Percentiles rank a stretch among this genome's conserved stretches.
These are phyloP conservation scores for Trichoderma sp. DNA, from an alignment of 2,329 filamentous ascomycete genomes.

Conservation along the genomic window DNA sequence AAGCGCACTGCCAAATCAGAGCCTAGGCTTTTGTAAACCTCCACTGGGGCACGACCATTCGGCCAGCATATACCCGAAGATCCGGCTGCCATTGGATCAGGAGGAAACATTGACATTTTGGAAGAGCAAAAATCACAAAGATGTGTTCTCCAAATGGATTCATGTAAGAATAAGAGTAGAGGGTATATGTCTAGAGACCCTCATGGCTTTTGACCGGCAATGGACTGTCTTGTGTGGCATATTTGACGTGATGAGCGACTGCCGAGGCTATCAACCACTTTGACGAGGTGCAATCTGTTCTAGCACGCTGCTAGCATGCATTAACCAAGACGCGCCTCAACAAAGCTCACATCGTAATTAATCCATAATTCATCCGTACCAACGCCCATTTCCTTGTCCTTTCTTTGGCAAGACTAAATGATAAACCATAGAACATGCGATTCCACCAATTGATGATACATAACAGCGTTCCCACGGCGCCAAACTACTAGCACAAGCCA, in stretches of 20 bases:
- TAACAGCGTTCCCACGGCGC: not conserved
- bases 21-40: conserved; percentile 9
- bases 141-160: not conserved
- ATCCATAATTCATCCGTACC: not conserved
- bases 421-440: not conserved
- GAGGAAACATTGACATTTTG: not conserved
- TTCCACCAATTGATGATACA: not conserved
- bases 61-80: conserved; percentile 10
- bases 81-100: not conserved
- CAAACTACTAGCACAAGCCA: not conserved
- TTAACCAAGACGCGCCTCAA: not conserved
- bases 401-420: not conserved
- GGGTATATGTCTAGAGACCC: not conserved
- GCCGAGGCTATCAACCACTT: not conserved
- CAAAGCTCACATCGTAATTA: not conserved
- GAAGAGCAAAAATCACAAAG: not conserved
- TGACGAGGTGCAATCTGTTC: not conserved
- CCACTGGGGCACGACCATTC: not conserved
- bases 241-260: not conserved
- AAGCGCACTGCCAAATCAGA: conserved; percentile 15
- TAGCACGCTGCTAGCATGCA: not conserved
- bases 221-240: not conserved
- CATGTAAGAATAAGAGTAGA: not conserved
- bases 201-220: not conserved
- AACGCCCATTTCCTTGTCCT: not conserved